phyloP scores from a whole-genome alignment of 768 basidiomycete genomes.

The Pulveroboletus sp. region DNA sequence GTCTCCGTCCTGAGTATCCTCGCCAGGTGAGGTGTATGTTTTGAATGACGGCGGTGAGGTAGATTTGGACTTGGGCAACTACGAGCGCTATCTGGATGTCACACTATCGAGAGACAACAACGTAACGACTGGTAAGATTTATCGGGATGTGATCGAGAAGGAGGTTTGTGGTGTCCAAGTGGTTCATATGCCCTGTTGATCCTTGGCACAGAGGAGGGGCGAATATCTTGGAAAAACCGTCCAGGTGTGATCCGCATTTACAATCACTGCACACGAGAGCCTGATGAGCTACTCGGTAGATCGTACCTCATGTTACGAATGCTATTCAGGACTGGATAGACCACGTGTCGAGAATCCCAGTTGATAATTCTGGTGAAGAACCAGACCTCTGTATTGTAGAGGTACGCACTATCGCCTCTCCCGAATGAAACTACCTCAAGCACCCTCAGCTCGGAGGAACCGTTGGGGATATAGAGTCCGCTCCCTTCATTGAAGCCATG shows the following conservation, averaged over 20 bases:
- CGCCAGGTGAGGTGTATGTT: slow-evolving; percentile 90
- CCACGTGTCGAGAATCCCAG: slow-evolving; percentile 88
- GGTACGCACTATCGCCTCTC: slow-evolving; percentile 41
- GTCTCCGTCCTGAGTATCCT: slow-evolving; percentile 18
- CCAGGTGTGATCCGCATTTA: slow-evolving; percentile 49
- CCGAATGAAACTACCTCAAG: slow-evolving; percentile 4
- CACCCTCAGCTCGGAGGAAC: slow-evolving; percentile 85
- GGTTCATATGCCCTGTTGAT: slow-evolving; percentile 7
- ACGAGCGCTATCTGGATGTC: slow-evolving; percentile 95
- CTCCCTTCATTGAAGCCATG: slow-evolving; percentile 97
- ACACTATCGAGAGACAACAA: slow-evolving; percentile 94
- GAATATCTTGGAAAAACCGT: slow-evolving; percentile 97
- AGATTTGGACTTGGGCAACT: slow-evolving; percentile 96
- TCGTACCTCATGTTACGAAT: slow-evolving; percentile 93
- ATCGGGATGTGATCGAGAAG: slow-evolving; percentile 92
- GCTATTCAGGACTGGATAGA: slow-evolving; percentile 99
- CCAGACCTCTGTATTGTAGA: slow-evolving; percentile 98
- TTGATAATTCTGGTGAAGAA: slow-evolving; percentile 87
- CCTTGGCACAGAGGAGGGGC: slow-evolving; percentile 55
- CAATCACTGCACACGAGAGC: background rate
- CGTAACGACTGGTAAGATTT: slow-evolving; percentile 98
- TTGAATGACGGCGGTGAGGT: slow-evolving; percentile 98
- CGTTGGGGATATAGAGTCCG: slow-evolving; percentile 97
- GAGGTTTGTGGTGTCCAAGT: slow-evolving; percentile 60
- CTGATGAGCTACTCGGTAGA: slow-evolving; percentile 40